Evolutionary conservation across 768 basidiomycete species (phyloP).

Genomic region (Naganishia kalamii): DNA sequence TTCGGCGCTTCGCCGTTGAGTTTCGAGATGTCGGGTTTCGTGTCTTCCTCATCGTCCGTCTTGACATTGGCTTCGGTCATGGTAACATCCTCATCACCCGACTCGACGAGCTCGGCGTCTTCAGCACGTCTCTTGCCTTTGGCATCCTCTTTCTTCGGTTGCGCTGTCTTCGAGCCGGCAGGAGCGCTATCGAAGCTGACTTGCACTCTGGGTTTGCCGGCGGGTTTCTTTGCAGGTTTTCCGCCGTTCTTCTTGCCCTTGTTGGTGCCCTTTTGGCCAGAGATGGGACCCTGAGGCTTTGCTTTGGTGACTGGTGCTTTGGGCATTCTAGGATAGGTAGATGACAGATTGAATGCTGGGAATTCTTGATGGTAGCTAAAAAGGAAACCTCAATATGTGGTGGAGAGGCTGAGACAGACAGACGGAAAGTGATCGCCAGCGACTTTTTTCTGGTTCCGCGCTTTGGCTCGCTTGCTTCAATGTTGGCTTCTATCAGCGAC

Average conservation of each 20-base stretch:
- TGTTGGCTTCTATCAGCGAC: no score
- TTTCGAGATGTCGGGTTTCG: constrained; percentile 7
- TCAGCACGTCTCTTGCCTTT: constrained; percentile 5
- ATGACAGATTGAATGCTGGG: not conserved
- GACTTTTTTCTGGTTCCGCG: constrained; percentile 17
- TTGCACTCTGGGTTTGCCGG: constrained; percentile 10
- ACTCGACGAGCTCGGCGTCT: not conserved
- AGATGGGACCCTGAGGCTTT: not conserved
- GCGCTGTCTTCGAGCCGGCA: not conserved
- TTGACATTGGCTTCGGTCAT: not conserved
- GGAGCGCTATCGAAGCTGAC: not conserved
- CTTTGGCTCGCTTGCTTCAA: no score
- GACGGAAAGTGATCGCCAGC: not conserved
- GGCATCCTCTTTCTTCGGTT: not conserved
- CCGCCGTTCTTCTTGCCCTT: constrained; percentile 2
- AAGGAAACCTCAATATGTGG: not conserved
- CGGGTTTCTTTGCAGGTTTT: not conserved
- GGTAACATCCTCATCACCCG: not conserved
- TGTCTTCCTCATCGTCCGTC: constrained; percentile 1
- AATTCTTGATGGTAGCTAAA: not conserved
- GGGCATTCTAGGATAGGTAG: not conserved
- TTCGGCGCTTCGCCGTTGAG: not conserved
- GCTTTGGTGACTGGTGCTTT: not conserved
- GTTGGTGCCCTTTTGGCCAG: not conserved
- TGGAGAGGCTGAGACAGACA: not conserved